phyloP scores from a whole-genome alignment of 148 eudicot species.

The Rhododendron ferrugineum region DNA sequence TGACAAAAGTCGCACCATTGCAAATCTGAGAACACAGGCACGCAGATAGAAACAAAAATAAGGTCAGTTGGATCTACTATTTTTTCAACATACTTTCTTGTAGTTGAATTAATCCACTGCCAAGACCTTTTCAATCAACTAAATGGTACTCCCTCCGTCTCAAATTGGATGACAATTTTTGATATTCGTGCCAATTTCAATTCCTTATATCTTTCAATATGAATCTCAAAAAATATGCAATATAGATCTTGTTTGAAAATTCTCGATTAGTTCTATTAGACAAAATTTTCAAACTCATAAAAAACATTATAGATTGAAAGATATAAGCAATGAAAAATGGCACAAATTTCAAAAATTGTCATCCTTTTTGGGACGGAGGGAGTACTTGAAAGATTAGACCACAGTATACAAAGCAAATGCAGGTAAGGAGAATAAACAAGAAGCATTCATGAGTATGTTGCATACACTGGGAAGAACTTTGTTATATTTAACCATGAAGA shows the following conservation, averaged over 20 bases:
- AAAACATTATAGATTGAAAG: too few species aligned
- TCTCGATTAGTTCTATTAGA: too few species aligned
- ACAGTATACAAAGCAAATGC: neutral
- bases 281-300: too few species aligned
- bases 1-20: slow-evolving; percentile 89
- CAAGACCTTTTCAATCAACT: neutral
- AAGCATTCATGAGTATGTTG: neutral
- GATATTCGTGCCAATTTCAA: too few species aligned
- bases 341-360: too few species aligned
- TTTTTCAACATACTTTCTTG: neutral
- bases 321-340: too few species aligned
- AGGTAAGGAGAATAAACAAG: neutral
- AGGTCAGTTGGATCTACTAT: neutral
- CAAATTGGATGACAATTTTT: too few species aligned
- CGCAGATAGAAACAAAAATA: slow-evolving; percentile 7
- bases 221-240: too few species aligned
- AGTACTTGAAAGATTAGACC: neutral
- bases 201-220: too few species aligned
- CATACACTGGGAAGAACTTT: neutral
- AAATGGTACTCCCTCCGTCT: too few species aligned
- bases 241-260: too few species aligned
- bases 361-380: too few species aligned
- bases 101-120: neutral
- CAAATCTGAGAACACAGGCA: slow-evolving; percentile 47
- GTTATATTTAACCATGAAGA: neutral